Evolutionary conservation across 2,329 filamentous ascomycete genomes (phyloP), one percentile per base, ranked within the genome.

Genomic region (Colletotrichum salicis): DNA sequence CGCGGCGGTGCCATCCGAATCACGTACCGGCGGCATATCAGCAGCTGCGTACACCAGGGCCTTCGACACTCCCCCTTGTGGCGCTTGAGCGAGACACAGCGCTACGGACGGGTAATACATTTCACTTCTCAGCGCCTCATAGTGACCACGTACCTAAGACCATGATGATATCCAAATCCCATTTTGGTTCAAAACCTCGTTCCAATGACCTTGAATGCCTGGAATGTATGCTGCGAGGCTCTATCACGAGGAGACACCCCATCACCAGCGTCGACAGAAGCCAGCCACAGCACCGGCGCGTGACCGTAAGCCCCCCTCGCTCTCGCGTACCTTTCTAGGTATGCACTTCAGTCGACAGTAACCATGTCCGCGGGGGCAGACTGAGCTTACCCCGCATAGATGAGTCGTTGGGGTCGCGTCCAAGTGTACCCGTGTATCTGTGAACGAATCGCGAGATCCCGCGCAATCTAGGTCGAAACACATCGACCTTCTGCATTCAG

Each of bases 271-370:
- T 5, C 3, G 27, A 29, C 27, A 29, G 27, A 29, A 29, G 4
- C 27, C 27, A 22, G 41, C 41, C 8, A 48, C 41, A 48, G 41
- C 19, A n/a, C 41, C 19, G 19, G 19, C 19, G 41, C 41, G 41
- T 48, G 41, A 48, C 41, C 41, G 19, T 7, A 48, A 48, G 8
- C 7, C 41, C 41, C 41, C 19, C n/a, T 45, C 41, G 15, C 41
- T 45, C 19, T 45, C 41, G 41, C 41, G 41, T 56, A 55, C 31
- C 31, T 65, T 59, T 45, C 62, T 48, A 55, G 41, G 10, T 59
- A 59, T 70, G 67, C 62, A 55, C 31, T 55, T 66, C 54, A 48
- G 19, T n/a, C 15, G 27, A 29, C 27, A 29, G 27, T 29, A 29
- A 48, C 41, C 19, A 10, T 48, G 41, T 11, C 41, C 41, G 41